These are phyloP conservation scores for Colletotrichum plurivorum DNA, from an alignment of 2,329 filamentous ascomycete species.

Conservation along the genomic window DNA sequence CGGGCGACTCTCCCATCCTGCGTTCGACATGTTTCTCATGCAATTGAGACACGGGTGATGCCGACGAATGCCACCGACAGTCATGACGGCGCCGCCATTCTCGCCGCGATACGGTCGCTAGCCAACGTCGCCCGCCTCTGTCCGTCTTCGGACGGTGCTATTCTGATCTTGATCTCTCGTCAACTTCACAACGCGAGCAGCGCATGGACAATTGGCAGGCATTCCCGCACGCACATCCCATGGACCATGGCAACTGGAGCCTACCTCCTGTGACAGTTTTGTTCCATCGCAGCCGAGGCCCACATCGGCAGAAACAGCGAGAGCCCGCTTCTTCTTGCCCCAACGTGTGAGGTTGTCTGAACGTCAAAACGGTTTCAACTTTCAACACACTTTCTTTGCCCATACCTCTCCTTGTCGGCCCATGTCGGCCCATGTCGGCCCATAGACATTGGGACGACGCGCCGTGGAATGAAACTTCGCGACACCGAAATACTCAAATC, in stretches of 20 bases:
- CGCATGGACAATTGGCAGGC: constrained; percentile 5
- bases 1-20: constrained; percentile 8
- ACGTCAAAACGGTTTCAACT: constrained; percentile 39
- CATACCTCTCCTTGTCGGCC: not conserved
- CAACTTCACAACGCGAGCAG: not conserved
- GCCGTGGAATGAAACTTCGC: constrained; percentile 8
- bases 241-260: constrained; percentile 2
- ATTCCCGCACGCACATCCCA: not conserved
- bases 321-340: constrained; percentile 34
- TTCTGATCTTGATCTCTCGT: not conserved
- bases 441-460: constrained; percentile 16
- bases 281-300: constrained; percentile 32
- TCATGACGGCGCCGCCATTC: not conserved
- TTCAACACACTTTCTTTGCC: constrained; percentile 24
- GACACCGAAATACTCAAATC: constrained; percentile 1
- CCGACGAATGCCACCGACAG: constrained; percentile 10
- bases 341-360: constrained; percentile 33
- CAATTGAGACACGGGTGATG: constrained; percentile 2
- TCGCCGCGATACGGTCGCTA: not conserved
- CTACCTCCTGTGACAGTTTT: constrained; percentile 22
- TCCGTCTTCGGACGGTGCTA: constrained; percentile 7
- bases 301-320: constrained; percentile 31
- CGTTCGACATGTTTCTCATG: constrained; percentile 2
- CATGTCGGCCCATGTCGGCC: constrained; percentile 7
- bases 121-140: not conserved